A percentile compares a stretch with the other conserved stretches of the same genome.
phyloP scores from a whole-genome alignment of 164 flowering plant species.

The Berberis vulgaris region DNA sequence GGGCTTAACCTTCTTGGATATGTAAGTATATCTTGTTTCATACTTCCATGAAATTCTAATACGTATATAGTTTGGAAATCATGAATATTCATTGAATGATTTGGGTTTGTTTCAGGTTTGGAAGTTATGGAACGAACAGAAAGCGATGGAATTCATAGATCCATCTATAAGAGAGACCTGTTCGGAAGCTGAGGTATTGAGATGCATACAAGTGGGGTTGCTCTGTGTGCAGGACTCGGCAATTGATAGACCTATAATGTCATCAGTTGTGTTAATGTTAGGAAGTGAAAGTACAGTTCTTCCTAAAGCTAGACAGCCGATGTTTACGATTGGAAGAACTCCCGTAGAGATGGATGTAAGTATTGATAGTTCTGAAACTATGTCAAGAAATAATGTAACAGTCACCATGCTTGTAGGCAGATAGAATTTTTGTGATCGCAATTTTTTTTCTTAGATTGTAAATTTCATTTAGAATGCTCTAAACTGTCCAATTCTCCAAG shows the following conservation, averaged over 20 bases:
- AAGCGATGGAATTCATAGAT: slow-evolving; percentile 13
- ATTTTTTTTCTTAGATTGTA: neutral
- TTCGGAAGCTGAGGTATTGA: slow-evolving; percentile 5
- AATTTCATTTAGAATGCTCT: no score
- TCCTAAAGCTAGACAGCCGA: slow-evolving; percentile 12
- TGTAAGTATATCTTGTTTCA: slow-evolving; percentile 7
- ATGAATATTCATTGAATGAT: neutral
- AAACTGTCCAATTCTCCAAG: no score
- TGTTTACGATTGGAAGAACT: slow-evolving; percentile 12
- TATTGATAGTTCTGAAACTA: slow-evolving; percentile 2
- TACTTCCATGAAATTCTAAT: neutral
- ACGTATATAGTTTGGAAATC: neutral
- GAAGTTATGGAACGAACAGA: slow-evolving; percentile 17
- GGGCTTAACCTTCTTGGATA: slow-evolving; percentile 8
- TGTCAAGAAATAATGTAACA: slow-evolving; percentile 13
- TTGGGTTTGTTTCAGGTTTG: slow-evolving; percentile 17
- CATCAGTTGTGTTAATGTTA: slow-evolving; percentile 17
- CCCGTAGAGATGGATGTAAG: neutral
- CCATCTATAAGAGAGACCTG: slow-evolving; percentile 10
- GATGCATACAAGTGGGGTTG: slow-evolving; percentile 21
- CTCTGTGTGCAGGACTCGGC: slow-evolving; percentile 26
- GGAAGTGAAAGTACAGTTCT: slow-evolving; percentile 14
- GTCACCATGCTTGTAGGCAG: slow-evolving; percentile 11
- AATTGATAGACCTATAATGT: slow-evolving; percentile 15
- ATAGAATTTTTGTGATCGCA: slow-evolving; percentile 1